A percentile compares a stretch with the other conserved stretches of the same genome.
These are phyloP conservation scores for Fusarium pseudoanthophilum DNA, from an alignment of 2,329 filamentous ascomycete genomes.

Conservation along the genomic window DNA sequence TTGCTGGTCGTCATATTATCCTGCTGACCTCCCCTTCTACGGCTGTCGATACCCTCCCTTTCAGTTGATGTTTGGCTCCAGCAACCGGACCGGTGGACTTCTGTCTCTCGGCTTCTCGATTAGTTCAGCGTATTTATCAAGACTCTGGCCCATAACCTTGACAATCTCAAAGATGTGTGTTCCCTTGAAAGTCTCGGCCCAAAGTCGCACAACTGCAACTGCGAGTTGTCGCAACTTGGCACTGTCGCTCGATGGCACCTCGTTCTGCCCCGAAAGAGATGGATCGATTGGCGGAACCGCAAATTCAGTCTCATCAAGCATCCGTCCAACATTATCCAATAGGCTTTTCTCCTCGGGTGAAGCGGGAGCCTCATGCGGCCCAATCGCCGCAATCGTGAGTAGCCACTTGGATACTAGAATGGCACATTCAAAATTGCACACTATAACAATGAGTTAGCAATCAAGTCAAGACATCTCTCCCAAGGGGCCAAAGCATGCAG, in stretches of 20 bases:
- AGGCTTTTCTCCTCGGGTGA: slow-evolving; percentile 65
- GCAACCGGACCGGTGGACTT: slow-evolving; percentile 46
- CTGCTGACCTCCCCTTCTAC: background rate
- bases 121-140: slow-evolving; percentile 67
- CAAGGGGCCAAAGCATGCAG: background rate
- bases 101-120: slow-evolving; percentile 65
- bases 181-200: slow-evolving; percentile 71
- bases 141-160: slow-evolving; percentile 65
- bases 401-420: slow-evolving; percentile 71
- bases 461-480: background rate
- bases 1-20: background rate
- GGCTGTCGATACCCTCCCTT: background rate
- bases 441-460: slow-evolving; percentile 44
- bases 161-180: slow-evolving; percentile 70
- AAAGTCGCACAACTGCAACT: slow-evolving; percentile 67
- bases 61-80: slow-evolving; percentile 39
- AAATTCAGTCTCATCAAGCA: slow-evolving; percentile 72
- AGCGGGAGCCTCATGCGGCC: slow-evolving; percentile 60
- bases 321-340: slow-evolving; percentile 65
- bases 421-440: slow-evolving; percentile 71
- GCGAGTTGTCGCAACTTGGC: slow-evolving; percentile 66
- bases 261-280: slow-evolving; percentile 59
- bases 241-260: slow-evolving; percentile 59
- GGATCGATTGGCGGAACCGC: slow-evolving; percentile 67
- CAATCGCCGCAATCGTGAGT: slow-evolving; percentile 64